phyloP scores from a whole-genome alignment of 192 early-diverging fungal species.

The Entophlyctis luteolus region DNA sequence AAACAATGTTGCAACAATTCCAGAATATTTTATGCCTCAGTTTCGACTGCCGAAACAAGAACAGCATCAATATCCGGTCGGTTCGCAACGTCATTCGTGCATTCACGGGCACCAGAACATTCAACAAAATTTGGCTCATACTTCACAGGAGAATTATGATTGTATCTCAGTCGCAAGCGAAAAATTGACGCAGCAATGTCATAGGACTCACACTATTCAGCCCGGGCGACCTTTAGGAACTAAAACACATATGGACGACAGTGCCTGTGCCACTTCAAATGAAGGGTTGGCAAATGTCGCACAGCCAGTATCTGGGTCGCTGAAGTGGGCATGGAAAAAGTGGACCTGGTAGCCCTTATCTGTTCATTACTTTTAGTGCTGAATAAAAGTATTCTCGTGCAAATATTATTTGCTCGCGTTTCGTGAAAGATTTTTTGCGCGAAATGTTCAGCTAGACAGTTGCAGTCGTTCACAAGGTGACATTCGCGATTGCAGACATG shows the following conservation, averaged over 20 bases:
- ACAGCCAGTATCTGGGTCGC: background rate
- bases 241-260: constrained; percentile 33
- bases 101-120: background rate
- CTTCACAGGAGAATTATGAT: background rate
- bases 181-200: background rate
- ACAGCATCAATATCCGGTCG: background rate
- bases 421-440: too few relatives aligned
- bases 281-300: constrained; percentile 36
- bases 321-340: constrained; percentile 28
- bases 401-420: too few relatives aligned
- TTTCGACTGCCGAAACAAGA: background rate
- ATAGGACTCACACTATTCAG: background rate
- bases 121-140: background rate
- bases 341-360: constrained; percentile 4
- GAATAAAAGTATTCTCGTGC: too few relatives aligned
- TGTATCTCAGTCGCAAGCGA: background rate
- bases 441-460: too few relatives aligned
- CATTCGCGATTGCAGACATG: too few relatives aligned
- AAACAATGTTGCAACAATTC: background rate
- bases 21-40: background rate
- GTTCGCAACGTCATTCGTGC: background rate
- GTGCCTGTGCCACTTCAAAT: constrained; percentile 38
- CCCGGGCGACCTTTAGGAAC: constrained; percentile 34
- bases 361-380: background rate
- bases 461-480: too few relatives aligned